Evolutionary conservation across 2,329 filamentous ascomycete species (phyloP), one percentile per base, ranked within the genome.

Genomic region (Xylaria sp.): DNA sequence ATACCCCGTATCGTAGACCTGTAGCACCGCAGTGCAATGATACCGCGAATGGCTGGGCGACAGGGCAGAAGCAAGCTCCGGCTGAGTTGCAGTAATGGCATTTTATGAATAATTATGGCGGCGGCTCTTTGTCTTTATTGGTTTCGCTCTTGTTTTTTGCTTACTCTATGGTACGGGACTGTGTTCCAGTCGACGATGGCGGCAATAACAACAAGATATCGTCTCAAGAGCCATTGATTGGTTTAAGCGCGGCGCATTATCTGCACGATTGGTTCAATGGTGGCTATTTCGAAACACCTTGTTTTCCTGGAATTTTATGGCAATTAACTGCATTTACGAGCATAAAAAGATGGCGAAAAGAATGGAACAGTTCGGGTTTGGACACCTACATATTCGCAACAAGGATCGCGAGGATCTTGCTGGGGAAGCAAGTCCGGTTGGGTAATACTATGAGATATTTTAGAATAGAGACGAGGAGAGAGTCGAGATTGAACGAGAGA

Each of bases 161-260:
- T 52, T 15, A 13, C 33, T 58, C 43, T 12, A 56, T 51, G 10
- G 39, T n/a, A 62, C 12, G 41, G 20, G 6, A 49, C 18, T 39
- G n/a, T 62, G 15, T 36, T 15, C 3, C n/a, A 41, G 31, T 51
- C 25, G 33, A 33, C 31, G 6, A 46, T 28, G 28, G n/a, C 33
- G 49, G 55, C 43, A 43, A 18, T 18, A 46, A 48, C 46, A 48
- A 20, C 10, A 23, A 20, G 3, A 48, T 41, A 18, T 41, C 5
- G 15, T 15, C 9, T 55, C 20, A 9, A 49, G 15, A 4, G 28
- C 55, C 48, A 64, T 55, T 59, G 54, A 36, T 36, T 36, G 33
- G 63, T 23, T 56, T 68, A n/a, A 68, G 66, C 66, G 62, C 43
- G 62, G 66, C 56, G 66, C 46, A 65, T 57, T 20, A 13, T 64